Evolutionary conservation across 441 rosid genomes (phyloP).

Genomic region (Metrosideros polymorpha): DNA sequence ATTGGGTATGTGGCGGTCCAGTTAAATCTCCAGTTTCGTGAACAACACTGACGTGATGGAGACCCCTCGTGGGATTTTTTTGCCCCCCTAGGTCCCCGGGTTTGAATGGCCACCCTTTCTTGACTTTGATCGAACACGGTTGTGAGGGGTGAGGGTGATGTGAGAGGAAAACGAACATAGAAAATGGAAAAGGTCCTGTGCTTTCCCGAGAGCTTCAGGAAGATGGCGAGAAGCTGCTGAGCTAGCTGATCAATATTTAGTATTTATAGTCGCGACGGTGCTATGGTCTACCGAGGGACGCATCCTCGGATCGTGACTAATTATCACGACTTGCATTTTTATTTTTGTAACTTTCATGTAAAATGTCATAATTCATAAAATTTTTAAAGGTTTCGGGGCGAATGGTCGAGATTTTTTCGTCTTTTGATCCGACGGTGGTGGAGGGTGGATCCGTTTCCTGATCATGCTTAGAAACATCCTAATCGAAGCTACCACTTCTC

Average conservation of each 20-base stretch:
- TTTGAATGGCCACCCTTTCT: background rate
- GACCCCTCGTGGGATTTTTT: background rate
- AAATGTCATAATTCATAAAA: background rate
- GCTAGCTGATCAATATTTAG: background rate
- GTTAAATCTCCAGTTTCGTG: background rate
- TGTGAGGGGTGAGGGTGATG: background rate
- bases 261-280: background rate
- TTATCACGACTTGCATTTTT: background rate
- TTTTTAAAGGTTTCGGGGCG: background rate
- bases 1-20: background rate
- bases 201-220: background rate
- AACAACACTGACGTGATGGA: background rate
- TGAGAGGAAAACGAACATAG: background rate
- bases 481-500: background rate
- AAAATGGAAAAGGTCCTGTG: no score
- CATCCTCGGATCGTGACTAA: background rate
- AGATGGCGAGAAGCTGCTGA: background rate
- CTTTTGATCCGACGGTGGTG: background rate
- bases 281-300: background rate
- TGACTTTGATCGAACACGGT: background rate
- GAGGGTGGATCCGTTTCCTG: background rate
- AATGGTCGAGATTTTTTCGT: background rate
- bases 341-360: background rate
- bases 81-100: background rate
- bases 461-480: background rate